Conservation (phyloP, 169 alveolate genomes). For the Cryptosporidium meleagridis region DNA sequence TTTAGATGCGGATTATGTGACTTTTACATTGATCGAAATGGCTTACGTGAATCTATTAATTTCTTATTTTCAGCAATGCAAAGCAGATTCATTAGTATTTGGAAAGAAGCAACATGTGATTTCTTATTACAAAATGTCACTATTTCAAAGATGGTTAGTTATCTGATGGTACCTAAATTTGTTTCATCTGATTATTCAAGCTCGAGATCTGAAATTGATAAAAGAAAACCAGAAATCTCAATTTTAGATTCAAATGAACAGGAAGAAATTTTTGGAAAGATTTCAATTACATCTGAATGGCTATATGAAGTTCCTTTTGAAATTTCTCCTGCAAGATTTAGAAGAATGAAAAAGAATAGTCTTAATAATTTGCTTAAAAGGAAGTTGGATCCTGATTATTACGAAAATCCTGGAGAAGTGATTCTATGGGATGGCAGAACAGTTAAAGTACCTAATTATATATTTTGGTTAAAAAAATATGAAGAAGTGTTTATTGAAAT, state of each 20-base stretch:
- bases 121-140: conserved; percentile 40
- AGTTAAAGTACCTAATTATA: conserved; percentile 38
- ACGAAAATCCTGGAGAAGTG: conserved; percentile 47
- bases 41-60: conserved; percentile 12
- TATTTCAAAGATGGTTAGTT: conserved; percentile 15
- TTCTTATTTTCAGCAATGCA: conserved; percentile 52
- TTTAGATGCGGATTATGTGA: conserved; percentile 24
- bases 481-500: conserved; percentile 59
- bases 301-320: conserved; percentile 46
- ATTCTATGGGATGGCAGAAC: conserved; percentile 49
- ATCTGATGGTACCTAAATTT: conserved; percentile 40
- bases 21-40: not conserved
- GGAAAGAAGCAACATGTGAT: conserved; percentile 66
- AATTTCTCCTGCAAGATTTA: conserved; percentile 23
- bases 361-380: not conserved
- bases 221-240: conserved; percentile 1
- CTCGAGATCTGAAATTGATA: not conserved
- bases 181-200: conserved; percentile 7
- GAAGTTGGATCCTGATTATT: conserved; percentile 8
- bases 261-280: conserved; percentile 18
- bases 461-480: conserved; percentile 43
- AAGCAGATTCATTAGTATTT: conserved; percentile 16
- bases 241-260: conserved; percentile 15
- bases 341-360: conserved; percentile 1
- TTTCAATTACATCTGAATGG: not conserved